Percentiles rank a stretch among this genome's conserved stretches.
phyloP scores from a whole-genome alignment of 345 rosid genomes.

The Theobroma cacao region DNA sequence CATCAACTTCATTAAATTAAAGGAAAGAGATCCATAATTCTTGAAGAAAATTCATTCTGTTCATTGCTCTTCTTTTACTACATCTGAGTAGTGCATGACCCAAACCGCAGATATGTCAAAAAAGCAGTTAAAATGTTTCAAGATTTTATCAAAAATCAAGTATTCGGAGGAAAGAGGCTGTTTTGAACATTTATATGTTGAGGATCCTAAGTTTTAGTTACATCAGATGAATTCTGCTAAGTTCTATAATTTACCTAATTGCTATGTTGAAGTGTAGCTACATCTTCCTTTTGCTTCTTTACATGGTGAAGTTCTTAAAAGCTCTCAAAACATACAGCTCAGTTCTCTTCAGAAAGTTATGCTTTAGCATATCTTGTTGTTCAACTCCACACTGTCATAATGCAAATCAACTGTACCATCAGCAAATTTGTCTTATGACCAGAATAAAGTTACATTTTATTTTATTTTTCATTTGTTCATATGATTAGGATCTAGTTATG shows the following conservation, averaged over 20 bases:
- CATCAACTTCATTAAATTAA: neutral
- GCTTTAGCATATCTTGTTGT: neutral
- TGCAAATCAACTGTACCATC: neutral
- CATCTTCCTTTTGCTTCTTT: neutral
- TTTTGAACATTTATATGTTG: neutral
- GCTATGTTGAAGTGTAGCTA: neutral
- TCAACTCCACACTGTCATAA: neutral
- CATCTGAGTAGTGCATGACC: neutral
- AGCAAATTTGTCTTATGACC: neutral
- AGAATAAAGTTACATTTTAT: neutral
- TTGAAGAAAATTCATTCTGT: neutral
- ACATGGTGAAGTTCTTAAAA: neutral
- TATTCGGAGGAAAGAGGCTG: neutral
- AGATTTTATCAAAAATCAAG: neutral
- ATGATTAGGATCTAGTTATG: neutral
- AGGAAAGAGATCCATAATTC: neutral
- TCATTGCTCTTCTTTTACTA: neutral
- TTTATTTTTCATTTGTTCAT: neutral
- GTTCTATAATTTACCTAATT: neutral
- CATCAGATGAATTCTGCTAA: neutral
- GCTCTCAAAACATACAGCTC: neutral
- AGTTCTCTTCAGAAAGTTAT: neutral
- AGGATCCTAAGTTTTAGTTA: neutral
- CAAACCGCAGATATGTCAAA: neutral
- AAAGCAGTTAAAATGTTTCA: neutral